Conservation (phyloP, 2,329 filamentous ascomycete species). For the Conoideocrella luteorostrata region DNA sequence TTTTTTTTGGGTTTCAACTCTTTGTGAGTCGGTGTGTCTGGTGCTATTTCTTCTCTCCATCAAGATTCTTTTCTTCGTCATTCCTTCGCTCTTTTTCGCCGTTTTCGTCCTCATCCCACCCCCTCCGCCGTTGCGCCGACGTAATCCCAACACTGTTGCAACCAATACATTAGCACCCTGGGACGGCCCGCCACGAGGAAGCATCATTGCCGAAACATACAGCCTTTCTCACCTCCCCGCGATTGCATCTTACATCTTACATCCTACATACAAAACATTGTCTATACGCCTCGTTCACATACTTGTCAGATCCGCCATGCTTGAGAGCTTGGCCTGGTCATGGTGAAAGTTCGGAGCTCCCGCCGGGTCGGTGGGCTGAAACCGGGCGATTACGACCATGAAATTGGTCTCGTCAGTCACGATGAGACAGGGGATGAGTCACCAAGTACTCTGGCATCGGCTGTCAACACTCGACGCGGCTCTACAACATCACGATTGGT, state of each 20-base stretch:
- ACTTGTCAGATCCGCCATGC: constrained; percentile 12
- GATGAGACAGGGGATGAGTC: constrained; percentile 19
- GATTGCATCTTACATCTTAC: no score
- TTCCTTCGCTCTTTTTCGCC: background rate
- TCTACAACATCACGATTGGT: constrained; percentile 12
- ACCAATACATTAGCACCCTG: background rate
- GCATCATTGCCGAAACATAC: background rate
- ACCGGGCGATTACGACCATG: constrained; percentile 62
- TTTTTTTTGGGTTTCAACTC: no score
- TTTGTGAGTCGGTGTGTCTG: no score
- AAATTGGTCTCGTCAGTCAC: constrained; percentile 62
- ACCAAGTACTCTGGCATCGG: constrained; percentile 15
- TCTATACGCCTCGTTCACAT: background rate
- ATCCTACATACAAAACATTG: background rate
- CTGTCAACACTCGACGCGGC: constrained; percentile 1
- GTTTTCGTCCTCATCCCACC: no score
- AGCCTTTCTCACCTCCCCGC: no score
- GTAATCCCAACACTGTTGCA: background rate
- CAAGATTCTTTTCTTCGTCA: background rate
- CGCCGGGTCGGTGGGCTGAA: constrained; percentile 49
- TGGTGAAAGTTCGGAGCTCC: constrained; percentile 37
- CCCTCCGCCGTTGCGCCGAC: background rate
- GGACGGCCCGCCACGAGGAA: background rate
- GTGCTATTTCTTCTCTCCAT: background rate
- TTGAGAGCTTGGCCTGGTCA: constrained; percentile 16